Conservation (phyloP, 2,329 filamentous ascomycete species). For the Acrocalymma vagum region DNA sequence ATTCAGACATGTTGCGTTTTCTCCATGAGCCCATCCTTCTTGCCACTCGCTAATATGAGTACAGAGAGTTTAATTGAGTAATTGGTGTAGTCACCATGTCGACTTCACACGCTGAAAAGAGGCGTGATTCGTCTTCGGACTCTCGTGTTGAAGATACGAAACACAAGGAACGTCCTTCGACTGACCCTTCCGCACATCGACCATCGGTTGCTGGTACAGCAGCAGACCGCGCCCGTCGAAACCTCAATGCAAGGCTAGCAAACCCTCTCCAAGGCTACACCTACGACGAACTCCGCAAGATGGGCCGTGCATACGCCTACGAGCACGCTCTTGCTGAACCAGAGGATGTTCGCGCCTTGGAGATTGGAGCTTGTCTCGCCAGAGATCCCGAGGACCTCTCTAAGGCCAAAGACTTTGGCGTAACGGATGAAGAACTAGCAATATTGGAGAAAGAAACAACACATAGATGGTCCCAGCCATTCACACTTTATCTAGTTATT, state of each 20-base stretch:
- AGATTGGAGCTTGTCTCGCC: slow-evolving; percentile 39
- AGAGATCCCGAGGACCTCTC: slow-evolving; percentile 27
- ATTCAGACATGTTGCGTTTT: neutral
- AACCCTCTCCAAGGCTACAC: slow-evolving; percentile 62
- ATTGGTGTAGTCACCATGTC: slow-evolving; percentile 1
- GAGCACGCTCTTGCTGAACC: slow-evolving; percentile 54
- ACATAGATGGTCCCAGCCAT: slow-evolving; percentile 73
- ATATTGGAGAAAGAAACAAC: slow-evolving; percentile 67
- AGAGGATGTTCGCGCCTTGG: slow-evolving; percentile 38
- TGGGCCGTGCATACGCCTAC: slow-evolving; percentile 67
- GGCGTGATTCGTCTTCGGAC: slow-evolving; percentile 15
- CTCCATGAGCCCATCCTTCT: neutral
- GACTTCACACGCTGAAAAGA: slow-evolving; percentile 5
- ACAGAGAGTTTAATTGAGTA: neutral
- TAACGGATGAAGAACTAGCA: slow-evolving; percentile 65
- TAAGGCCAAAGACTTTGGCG: slow-evolving; percentile 41
- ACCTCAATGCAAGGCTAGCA: slow-evolving; percentile 59
- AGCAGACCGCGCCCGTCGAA: slow-evolving; percentile 40
- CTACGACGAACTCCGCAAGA: slow-evolving; percentile 60
- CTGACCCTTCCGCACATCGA: slow-evolving; percentile 14
- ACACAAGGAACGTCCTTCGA: slow-evolving; percentile 7
- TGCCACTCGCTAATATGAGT: no score
- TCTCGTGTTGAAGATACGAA: slow-evolving; percentile 21
- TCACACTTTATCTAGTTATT: slow-evolving; percentile 69
- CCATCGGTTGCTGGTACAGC: slow-evolving; percentile 44